Evolutionary conservation across 768 basidiomycete species (phyloP), one percentile per base, ranked within the genome.

Genomic region (Lentinula lateritia): DNA sequence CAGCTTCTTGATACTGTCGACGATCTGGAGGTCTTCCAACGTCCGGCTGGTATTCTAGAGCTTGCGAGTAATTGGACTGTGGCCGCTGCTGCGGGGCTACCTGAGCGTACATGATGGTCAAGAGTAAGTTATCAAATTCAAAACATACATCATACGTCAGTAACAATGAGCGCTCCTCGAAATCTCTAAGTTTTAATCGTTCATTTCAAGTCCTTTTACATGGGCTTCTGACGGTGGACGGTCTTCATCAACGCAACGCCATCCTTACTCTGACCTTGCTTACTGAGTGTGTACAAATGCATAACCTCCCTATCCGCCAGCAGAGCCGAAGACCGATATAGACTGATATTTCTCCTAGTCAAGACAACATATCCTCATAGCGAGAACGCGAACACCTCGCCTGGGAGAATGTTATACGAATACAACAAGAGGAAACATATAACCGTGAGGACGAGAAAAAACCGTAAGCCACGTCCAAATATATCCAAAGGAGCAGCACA

Each of bases 1-100:
- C 73, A 62, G 52, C 60, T 55, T 72, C 69, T 34, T 69, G 70
- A 32, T 68, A 70, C 20, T 72, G 71, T 2, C 52, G 62, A 38
- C 42, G 43, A 46, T 48, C 50, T 16, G 50, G 46, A 35, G 15
- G 52, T 35, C 64, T 58, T 59, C 62, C 64, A 54, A 58, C 50
- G 32, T 63, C 65, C 52, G 60, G 65, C 45, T 34, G 62, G 60
- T 55, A 66, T 58, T 72, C 71, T 23, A 66, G 59, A 28, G 71
- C 69, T 16, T 62, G 57, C 23, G 72, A 73, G 54, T 65, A 69
- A 28, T 66, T 67, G 8, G 72, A 68, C 28, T 61, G 62, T 39
- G 68, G 55, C 62, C 57, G 52, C 54, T 68, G 65, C 41, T 71
- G 68, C 60, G 66, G 61, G 65, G 63, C 34, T 61, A 65, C 42